These are phyloP conservation scores for Yamadazyma tumulicola DNA, from an alignment of 805 yeast species.

Conservation along the genomic window DNA sequence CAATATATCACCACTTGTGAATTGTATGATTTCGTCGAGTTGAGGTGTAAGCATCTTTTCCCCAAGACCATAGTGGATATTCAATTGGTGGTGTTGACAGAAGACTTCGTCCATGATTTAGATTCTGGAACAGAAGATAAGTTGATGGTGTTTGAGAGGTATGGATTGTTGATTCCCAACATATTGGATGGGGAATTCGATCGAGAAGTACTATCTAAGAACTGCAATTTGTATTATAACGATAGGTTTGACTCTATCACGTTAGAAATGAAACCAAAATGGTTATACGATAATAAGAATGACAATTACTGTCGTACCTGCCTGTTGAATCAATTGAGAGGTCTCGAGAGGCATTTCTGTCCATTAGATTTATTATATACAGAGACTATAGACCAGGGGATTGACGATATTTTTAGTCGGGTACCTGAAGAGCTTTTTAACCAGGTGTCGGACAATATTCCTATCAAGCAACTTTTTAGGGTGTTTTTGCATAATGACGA, in stretches of 20 bases:
- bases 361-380: slow-evolving; percentile 40
- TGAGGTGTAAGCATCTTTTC: slow-evolving; percentile 27
- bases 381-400: slow-evolving; percentile 31
- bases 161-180: slow-evolving; percentile 44
- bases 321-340: slow-evolving; percentile 41
- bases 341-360: slow-evolving; percentile 40
- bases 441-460: slow-evolving; percentile 26
- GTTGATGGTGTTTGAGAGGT: slow-evolving; percentile 37
- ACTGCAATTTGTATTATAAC: slow-evolving; percentile 28
- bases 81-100: slow-evolving; percentile 28
- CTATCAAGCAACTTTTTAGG: slow-evolving; percentile 29
- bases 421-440: slow-evolving; percentile 18
- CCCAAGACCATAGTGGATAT: slow-evolving; percentile 30
- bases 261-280: slow-evolving; percentile 59
- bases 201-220: slow-evolving; percentile 28
- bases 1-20: slow-evolving; percentile 38
- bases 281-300: slow-evolving; percentile 47
- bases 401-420: slow-evolving; percentile 25
- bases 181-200: slow-evolving; percentile 31
- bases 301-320: slow-evolving; percentile 55
- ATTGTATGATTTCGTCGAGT: slow-evolving; percentile 37
- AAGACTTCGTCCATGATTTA: slow-evolving; percentile 26
- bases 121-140: slow-evolving; percentile 20
- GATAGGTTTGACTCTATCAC: slow-evolving; percentile 18
- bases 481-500: slow-evolving; percentile 28